Evolutionary conservation across 768 basidiomycete species (phyloP).

Genomic region (Stropharia rugosoannulata): DNA sequence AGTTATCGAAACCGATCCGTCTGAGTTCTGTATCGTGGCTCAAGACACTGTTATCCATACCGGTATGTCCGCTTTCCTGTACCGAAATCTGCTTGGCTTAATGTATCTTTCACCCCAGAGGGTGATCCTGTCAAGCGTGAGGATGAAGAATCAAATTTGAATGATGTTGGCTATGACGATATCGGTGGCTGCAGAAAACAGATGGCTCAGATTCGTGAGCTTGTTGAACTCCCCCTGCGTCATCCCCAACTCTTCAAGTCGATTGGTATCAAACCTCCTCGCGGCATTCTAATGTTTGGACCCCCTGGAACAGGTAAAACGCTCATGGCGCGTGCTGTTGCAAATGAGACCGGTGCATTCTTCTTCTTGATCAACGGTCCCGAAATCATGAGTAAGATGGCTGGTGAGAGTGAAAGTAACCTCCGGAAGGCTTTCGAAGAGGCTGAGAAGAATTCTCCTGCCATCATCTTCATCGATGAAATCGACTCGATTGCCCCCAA

Average conservation of each 20-base stretch:
- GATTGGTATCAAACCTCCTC: constrained; percentile 99
- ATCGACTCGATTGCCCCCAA: constrained; percentile 99
- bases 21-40: constrained; percentile 98
- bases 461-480: constrained; percentile 99
- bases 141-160: constrained; percentile 95
- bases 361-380: constrained; percentile 99
- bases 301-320: constrained; percentile 99
- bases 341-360: constrained; percentile 99
- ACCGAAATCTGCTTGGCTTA: constrained; percentile 1
- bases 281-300: constrained; percentile 98
- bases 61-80: constrained; percentile 34
- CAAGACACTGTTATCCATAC: constrained; percentile 98
- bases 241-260: constrained; percentile 99
- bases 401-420: constrained; percentile 97
- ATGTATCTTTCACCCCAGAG: constrained; percentile 47
- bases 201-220: constrained; percentile 99
- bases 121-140: constrained; percentile 99
- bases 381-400: constrained; percentile 99
- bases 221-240: constrained; percentile 95
- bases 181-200: constrained; percentile 99
- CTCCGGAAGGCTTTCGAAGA: constrained; percentile 98
- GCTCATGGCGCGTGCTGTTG: constrained; percentile 98
- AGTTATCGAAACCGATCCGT: constrained; percentile 96
- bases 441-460: constrained; percentile 99
- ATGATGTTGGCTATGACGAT: constrained; percentile 98